Conservation (phyloP, 2,329 filamentous ascomycete species). For the Macrophomina pseudophaseolina region DNA sequence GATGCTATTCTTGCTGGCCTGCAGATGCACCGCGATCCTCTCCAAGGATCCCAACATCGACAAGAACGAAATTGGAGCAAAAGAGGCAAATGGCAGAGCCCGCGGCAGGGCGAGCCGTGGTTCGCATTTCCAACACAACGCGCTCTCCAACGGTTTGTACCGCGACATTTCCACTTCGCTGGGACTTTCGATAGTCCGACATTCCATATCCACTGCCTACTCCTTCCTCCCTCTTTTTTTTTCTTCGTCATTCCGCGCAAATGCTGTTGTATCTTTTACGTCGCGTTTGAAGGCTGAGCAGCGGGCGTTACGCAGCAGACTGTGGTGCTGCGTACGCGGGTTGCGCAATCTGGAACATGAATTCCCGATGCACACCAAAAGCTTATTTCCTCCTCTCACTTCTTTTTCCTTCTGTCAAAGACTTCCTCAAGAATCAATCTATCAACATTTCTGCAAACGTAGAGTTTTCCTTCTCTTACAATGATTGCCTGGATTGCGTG, state of each 20-base stretch:
- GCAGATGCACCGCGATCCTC: background rate
- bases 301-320: slow-evolving; percentile 3
- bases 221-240: background rate
- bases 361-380: background rate
- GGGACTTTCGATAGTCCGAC: background rate
- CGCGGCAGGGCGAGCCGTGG: background rate
- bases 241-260: background rate
- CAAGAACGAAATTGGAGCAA: background rate
- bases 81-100: background rate
- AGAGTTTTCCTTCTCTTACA: background rate
- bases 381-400: background rate
- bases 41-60: background rate
- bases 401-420: background rate
- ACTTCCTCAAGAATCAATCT: background rate
- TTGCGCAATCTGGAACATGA: slow-evolving; percentile 16
- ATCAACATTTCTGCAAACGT: background rate
- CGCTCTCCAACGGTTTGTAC: slow-evolving; percentile 13
- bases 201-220: background rate
- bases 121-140: slow-evolving; percentile 13
- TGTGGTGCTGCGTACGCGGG: slow-evolving; percentile 2
- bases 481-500: background rate
- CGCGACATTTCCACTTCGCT: background rate
- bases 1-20: background rate
- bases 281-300: background rate
- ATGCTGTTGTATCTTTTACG: no score